These are phyloP conservation scores for Candolleomyces eurysporus DNA, from an alignment of 768 basidiomycete genomes.

Conservation along the genomic window DNA sequence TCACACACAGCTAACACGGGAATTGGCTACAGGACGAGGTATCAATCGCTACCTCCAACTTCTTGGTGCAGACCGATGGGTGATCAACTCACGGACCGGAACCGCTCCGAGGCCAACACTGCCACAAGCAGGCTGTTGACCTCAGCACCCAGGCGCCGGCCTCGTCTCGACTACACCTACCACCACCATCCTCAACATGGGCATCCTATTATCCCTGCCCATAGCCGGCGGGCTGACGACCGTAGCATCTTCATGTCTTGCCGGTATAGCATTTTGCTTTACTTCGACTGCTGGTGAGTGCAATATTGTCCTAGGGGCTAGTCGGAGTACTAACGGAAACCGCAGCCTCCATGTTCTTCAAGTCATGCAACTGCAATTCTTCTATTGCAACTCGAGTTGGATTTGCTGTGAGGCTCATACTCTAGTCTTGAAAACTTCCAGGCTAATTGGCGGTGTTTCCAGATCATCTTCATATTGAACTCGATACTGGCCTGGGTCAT, in stretches of 20 bases:
- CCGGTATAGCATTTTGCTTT: constrained; percentile 80
- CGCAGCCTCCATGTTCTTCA: constrained; percentile 92
- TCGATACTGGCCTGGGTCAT: constrained; percentile 97
- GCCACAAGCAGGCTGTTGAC: not conserved
- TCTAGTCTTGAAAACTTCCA: too few relatives aligned
- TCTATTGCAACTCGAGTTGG: constrained; percentile 97
- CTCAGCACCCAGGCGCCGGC: not conserved
- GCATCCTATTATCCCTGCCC: constrained; percentile 70
- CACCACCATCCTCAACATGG: constrained; percentile 45
- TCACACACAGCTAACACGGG: constrained; percentile 71
- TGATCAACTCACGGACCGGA: too few relatives aligned
- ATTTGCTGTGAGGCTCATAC: constrained; percentile 2
- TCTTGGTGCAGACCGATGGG: too few relatives aligned
- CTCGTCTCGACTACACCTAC: not conserved
- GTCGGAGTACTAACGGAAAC: constrained; percentile 9
- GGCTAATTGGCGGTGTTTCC: not conserved
- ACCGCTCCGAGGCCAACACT: not conserved
- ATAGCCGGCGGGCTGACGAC: constrained; percentile 65
- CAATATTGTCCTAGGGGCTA: not conserved
- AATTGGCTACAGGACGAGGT: constrained; percentile 78
- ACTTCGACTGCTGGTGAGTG: constrained; percentile 78
- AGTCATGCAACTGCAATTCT: constrained; percentile 98
- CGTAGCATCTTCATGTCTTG: constrained; percentile 81
- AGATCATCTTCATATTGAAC: constrained; percentile 95
- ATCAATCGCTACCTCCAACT: constrained; percentile 84